phyloP scores from a whole-genome alignment of 2,329 filamentous ascomycete species.

The Ceratocystis lukuohia region DNA sequence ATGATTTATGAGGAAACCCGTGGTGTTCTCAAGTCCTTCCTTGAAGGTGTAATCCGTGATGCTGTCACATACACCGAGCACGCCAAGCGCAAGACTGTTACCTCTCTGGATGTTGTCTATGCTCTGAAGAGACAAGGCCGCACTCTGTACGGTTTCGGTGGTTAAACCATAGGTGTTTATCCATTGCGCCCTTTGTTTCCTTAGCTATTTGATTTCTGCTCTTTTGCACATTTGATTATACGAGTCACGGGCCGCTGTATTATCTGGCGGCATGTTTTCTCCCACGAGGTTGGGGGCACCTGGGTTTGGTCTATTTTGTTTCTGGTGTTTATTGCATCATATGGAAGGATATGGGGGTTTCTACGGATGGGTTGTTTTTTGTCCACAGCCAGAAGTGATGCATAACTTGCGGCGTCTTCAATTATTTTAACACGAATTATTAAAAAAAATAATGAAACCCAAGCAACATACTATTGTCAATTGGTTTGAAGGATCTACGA shows the following conservation, averaged over 20 bases:
- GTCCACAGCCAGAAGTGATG: constrained; percentile 19
- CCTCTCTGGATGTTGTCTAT: constrained; percentile 54
- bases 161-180: constrained; percentile 39
- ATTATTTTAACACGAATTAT: constrained; percentile 9
- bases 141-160: constrained; percentile 81
- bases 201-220: neutral
- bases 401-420: constrained; percentile 17
- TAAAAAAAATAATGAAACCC: neutral
- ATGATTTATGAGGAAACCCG: constrained; percentile 76
- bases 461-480: no score
- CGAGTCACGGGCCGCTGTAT: constrained; percentile 20
- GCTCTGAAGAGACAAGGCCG: constrained; percentile 57
- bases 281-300: constrained; percentile 15
- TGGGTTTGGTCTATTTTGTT: constrained; percentile 31
- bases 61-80: constrained; percentile 69
- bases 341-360: constrained; percentile 29
- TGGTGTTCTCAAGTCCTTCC: constrained; percentile 65
- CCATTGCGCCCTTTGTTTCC: constrained; percentile 20
- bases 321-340: constrained; percentile 33
- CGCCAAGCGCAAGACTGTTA: constrained; percentile 71
- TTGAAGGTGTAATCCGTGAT: constrained; percentile 63
- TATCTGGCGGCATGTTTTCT: constrained; percentile 18
- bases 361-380: constrained; percentile 23
- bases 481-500: no score
- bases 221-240: constrained; percentile 21